Evolutionary conservation across 1,139 yeast genomes (phyloP).

Genomic region (Zygoascus meyerae): DNA sequence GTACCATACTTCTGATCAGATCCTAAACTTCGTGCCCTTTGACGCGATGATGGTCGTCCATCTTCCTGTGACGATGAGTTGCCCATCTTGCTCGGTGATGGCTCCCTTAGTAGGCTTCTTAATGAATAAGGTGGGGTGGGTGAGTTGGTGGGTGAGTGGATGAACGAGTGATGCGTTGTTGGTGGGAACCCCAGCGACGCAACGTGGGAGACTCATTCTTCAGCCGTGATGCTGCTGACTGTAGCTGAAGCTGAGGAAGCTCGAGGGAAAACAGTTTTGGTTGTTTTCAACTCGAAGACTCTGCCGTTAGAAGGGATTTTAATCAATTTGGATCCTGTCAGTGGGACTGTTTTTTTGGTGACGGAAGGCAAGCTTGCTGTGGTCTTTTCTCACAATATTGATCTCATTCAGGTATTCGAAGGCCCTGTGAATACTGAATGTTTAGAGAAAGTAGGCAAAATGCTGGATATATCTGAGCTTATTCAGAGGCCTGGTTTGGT

Average conservation of each 20-base stretch:
- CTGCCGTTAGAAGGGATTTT: slow-evolving; percentile 19
- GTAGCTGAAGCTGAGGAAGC: slow-evolving; percentile 11
- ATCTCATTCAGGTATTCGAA: slow-evolving; percentile 5
- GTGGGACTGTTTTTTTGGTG: slow-evolving; percentile 18
- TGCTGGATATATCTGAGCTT: slow-evolving; percentile 6
- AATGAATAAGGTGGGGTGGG: not conserved
- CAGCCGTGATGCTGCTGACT: slow-evolving; percentile 2
- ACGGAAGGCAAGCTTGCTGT: slow-evolving; percentile 9
- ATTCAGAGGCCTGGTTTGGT: not conserved
- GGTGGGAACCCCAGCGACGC: not conserved
- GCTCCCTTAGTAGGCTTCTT: not conserved
- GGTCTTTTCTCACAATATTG: slow-evolving; percentile 5
- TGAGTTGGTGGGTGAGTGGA: not conserved
- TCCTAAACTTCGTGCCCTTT: too few relatives aligned
- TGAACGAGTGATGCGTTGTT: not conserved
- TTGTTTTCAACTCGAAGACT: slow-evolving; percentile 12
- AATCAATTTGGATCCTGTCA: slow-evolving; percentile 21
- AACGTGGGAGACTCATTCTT: not conserved
- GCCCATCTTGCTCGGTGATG: slow-evolving; percentile 17
- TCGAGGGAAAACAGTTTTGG: slow-evolving; percentile 16
- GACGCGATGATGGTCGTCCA: slow-evolving; percentile 5
- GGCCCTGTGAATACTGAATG: not conserved
- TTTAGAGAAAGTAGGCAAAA: slow-evolving; percentile 3
- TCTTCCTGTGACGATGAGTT: slow-evolving; percentile 32
- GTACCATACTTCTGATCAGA: too few relatives aligned